phyloP scores from a whole-genome alignment of 495 filamentous ascomycete genomes.

The Copromyces sp. region DNA sequence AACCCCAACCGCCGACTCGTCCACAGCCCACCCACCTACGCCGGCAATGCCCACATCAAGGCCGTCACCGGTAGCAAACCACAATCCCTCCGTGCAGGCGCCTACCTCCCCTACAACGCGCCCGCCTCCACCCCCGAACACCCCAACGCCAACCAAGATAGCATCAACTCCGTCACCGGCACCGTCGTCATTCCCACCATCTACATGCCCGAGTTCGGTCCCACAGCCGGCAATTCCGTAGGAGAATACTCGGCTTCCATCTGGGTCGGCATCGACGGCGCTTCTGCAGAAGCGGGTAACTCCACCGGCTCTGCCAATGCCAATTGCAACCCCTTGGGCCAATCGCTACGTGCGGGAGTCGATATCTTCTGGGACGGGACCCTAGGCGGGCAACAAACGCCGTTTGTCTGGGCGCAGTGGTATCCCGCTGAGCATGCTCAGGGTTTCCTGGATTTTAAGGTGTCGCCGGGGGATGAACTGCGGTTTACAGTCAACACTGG shows the following conservation, averaged over 20 bases:
- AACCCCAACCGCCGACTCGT: background rate
- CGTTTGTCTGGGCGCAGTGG: conserved; percentile 17
- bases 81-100: conserved; percentile 12
- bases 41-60: conserved; percentile 1
- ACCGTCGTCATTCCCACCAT: conserved; percentile 13
- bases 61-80: background rate
- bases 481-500: background rate
- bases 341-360: conserved; percentile 16
- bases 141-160: background rate
- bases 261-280: conserved; percentile 18
- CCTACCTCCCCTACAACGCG: conserved; percentile 2
- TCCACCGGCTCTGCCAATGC: background rate
- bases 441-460: conserved; percentile 11
- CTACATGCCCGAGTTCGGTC: conserved; percentile 10
- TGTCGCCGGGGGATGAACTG: conserved; percentile 11
- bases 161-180: conserved; percentile 2
- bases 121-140: background rate
- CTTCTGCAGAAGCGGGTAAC: background rate
- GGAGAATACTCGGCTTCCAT: conserved; percentile 19
- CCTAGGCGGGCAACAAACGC: conserved; percentile 5
- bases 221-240: conserved; percentile 9
- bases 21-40: conserved; percentile 1
- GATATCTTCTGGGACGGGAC: conserved; percentile 19
- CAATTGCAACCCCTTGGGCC: background rate
- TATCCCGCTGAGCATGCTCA: background rate